Conservation (phyloP, 768 basidiomycete species). For the Psilocybe tampanensis region DNA sequence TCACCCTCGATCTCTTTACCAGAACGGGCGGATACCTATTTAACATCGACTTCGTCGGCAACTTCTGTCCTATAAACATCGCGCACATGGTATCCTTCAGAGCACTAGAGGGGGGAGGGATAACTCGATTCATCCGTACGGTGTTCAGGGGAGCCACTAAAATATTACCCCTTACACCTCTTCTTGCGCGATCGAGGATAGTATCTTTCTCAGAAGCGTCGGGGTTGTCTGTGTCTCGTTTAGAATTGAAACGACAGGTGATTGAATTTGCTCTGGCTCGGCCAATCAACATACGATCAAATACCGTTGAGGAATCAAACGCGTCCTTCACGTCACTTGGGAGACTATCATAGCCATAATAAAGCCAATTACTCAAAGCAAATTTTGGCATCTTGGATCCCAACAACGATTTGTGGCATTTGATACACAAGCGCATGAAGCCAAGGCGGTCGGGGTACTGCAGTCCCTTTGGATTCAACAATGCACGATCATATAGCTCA, state of each 20-base stretch:
- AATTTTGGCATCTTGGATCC: conserved; percentile 3
- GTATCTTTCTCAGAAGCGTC: neutral
- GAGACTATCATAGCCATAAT: conserved; percentile 14
- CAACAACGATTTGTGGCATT: neutral
- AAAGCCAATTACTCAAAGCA: conserved; percentile 21
- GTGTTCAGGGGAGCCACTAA: conserved; percentile 9
- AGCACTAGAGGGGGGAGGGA: conserved; percentile 1
- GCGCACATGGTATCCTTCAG: conserved; percentile 16
- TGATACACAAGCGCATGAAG: neutral
- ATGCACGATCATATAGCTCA: neutral
- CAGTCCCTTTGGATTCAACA: neutral
- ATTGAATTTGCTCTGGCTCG: neutral
- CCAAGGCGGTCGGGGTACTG: neutral
- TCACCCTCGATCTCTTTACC: conserved; percentile 8
- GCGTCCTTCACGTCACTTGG: conserved; percentile 9
- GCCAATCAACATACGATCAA: neutral
- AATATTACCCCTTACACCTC: conserved; percentile 15
- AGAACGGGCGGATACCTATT: conserved; percentile 7
- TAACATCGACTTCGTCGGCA: neutral
- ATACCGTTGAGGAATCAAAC: neutral
- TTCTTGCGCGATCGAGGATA: neutral
- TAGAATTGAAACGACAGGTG: neutral
- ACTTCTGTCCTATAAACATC: neutral
- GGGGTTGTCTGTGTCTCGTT: neutral
- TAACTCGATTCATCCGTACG: neutral